A percentile compares a stretch with the other conserved stretches of the same genome.
Conservation (phyloP, 305 asterid species). For the Stenogyne calaminthoides region DNA sequence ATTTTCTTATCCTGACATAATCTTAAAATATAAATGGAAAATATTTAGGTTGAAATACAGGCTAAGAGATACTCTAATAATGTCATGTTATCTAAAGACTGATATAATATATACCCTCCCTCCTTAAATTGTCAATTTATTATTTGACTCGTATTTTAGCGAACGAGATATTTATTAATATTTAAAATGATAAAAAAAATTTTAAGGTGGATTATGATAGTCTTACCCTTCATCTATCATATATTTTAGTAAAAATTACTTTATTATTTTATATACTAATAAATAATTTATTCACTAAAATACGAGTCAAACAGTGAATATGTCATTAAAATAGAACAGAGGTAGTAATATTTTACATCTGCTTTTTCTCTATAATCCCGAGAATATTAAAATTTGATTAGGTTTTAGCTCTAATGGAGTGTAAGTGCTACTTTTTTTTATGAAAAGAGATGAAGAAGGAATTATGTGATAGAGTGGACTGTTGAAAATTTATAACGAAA, state of each 20-base stretch:
- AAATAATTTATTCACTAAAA: too few species aligned
- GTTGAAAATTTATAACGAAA: neutral
- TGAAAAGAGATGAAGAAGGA: neutral
- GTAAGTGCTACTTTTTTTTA: neutral
- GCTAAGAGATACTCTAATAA: neutral
- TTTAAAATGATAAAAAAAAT: too few species aligned
- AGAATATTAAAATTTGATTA: neutral
- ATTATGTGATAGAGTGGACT: neutral
- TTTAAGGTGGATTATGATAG: too few species aligned
- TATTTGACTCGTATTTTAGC: too few species aligned
- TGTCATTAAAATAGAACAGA: too few species aligned
- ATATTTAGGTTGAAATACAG: neutral
- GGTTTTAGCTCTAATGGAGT: neutral
- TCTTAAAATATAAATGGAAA: neutral
- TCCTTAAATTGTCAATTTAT: too few species aligned
- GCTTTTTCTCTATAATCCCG: neutral
- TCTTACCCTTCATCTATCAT: too few species aligned
- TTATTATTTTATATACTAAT: too few species aligned
- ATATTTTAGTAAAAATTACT: too few species aligned
- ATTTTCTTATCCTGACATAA: neutral
- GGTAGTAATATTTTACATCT: too few species aligned
- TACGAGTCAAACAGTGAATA: too few species aligned
- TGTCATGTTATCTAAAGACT: neutral
- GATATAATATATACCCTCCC: neutral
- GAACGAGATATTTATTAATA: too few species aligned